phyloP scores from a whole-genome alignment of 2,329 filamentous ascomycete genomes.

The Fusarium dimerum region DNA sequence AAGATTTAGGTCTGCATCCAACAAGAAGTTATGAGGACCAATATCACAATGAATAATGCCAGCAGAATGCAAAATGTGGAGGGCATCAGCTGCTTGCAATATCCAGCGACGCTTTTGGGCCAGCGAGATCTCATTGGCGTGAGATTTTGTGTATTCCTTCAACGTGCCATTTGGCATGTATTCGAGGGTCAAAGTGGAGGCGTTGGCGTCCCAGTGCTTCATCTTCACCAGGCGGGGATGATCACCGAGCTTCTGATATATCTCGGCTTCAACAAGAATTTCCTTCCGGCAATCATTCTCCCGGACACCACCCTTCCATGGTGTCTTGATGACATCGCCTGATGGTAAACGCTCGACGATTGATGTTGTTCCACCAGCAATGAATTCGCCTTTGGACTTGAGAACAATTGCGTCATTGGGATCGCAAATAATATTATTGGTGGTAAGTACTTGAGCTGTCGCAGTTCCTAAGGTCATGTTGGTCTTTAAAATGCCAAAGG shows the following conservation, averaged over 20 bases:
- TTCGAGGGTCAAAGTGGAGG: background rate
- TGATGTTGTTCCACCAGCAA: background rate
- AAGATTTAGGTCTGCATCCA: background rate
- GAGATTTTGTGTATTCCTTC: background rate
- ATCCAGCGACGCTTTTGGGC: constrained; percentile 3
- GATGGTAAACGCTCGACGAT: background rate
- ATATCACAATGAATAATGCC: background rate
- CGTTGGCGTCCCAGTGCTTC: background rate
- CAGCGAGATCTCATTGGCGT: background rate
- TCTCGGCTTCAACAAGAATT: background rate
- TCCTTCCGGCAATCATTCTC: background rate
- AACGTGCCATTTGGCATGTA: constrained; percentile 1
- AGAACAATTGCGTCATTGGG: too few species aligned
- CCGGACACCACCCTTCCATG: background rate
- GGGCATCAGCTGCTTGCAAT: constrained; percentile 1
- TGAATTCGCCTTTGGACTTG: constrained; percentile 4
- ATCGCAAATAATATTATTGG: too few species aligned
- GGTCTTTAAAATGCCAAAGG: too few species aligned
- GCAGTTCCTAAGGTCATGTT: too few species aligned
- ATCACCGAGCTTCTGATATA: background rate
- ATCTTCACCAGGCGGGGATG: background rate
- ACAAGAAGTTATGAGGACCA: background rate
- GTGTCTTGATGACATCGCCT: constrained; percentile 3
- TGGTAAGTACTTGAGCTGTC: too few species aligned
- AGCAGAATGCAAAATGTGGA: background rate